phyloP scores from a whole-genome alignment of 192 early-diverging fungal genomes.

The Rhizophagus clarus region DNA sequence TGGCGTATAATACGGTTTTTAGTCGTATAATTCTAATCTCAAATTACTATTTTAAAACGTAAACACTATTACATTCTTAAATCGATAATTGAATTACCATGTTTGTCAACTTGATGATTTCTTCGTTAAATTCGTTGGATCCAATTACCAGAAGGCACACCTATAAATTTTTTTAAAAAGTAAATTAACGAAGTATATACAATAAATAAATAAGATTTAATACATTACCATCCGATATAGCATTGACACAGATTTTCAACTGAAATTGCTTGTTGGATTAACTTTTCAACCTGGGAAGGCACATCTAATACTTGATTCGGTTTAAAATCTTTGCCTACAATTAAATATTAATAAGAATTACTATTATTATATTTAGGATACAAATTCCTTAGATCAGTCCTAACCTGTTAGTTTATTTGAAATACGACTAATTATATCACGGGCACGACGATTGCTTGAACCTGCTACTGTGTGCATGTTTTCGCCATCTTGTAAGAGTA shows the following conservation, averaged over 20 bases:
- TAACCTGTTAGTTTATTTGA: conserved; percentile 86
- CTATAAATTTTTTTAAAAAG: neutral
- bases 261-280: conserved; percentile 88
- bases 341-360: neutral
- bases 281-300: conserved; percentile 80
- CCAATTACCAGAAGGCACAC: neutral
- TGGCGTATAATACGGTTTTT: too few relatives aligned
- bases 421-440: conserved; percentile 85
- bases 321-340: conserved; percentile 81
- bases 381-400: neutral
- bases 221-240: conserved; percentile 61
- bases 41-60: too few relatives aligned
- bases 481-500: conserved; percentile 40
- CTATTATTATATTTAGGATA: neutral
- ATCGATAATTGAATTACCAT: too few relatives aligned
- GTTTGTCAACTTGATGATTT: too few relatives aligned
- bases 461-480: conserved; percentile 56
- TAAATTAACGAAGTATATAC: neutral
- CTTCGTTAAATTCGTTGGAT: too few relatives aligned
- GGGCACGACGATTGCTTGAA: conserved; percentile 72
- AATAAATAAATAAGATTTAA: neutral
- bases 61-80: too few relatives aligned
- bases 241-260: conserved; percentile 88
- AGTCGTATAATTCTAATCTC: too few relatives aligned
- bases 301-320: conserved; percentile 77